Conservation (phyloP, 1,284 basidiomycete species). For the Cryptococcus floricola region DNA sequence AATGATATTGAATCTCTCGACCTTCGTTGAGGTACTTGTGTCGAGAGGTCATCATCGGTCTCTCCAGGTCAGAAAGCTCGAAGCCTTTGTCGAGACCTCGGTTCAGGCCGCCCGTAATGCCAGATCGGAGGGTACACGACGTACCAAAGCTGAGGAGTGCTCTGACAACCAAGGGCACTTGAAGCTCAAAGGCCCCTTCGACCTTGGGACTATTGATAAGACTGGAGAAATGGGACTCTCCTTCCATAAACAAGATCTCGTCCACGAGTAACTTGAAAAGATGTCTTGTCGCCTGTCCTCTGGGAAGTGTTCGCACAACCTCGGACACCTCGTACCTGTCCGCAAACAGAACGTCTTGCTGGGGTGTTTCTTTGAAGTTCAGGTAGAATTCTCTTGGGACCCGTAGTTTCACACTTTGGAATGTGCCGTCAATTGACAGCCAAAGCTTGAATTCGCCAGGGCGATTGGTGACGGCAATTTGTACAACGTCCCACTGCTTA, state of each 20-base stretch:
- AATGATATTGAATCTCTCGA: slow-evolving; percentile 70
- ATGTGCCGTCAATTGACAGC: slow-evolving; percentile 77
- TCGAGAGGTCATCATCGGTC: slow-evolving; percentile 59
- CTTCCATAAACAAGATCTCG: slow-evolving; percentile 78
- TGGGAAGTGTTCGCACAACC: slow-evolving; percentile 74
- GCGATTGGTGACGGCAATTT: slow-evolving; percentile 72
- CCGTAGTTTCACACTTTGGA: slow-evolving; percentile 74
- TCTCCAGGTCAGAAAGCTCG: slow-evolving; percentile 77
- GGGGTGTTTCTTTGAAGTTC: slow-evolving; percentile 70
- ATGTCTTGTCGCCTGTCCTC: slow-evolving; percentile 70
- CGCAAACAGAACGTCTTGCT: slow-evolving; percentile 61
- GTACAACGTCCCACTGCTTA: slow-evolving; percentile 87
- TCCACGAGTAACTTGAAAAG: slow-evolving; percentile 80
- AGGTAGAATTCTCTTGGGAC: slow-evolving; percentile 91
- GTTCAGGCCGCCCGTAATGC: slow-evolving; percentile 66
- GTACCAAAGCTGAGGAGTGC: slow-evolving; percentile 81
- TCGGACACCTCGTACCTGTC: slow-evolving; percentile 68
- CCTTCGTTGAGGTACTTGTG: slow-evolving; percentile 75
- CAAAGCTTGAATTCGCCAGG: slow-evolving; percentile 86
- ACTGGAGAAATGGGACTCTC: slow-evolving; percentile 85
- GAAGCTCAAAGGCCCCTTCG: slow-evolving; percentile 90
- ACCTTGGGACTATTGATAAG: slow-evolving; percentile 92
- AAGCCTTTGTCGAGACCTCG: slow-evolving; percentile 79
- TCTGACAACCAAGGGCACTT: slow-evolving; percentile 81
- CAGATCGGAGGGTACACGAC: slow-evolving; percentile 67